Percentiles rank a stretch among this genome's conserved stretches.
phyloP scores from a whole-genome alignment of 495 filamentous ascomycete genomes.

The Aspergillus bridgeri region DNA sequence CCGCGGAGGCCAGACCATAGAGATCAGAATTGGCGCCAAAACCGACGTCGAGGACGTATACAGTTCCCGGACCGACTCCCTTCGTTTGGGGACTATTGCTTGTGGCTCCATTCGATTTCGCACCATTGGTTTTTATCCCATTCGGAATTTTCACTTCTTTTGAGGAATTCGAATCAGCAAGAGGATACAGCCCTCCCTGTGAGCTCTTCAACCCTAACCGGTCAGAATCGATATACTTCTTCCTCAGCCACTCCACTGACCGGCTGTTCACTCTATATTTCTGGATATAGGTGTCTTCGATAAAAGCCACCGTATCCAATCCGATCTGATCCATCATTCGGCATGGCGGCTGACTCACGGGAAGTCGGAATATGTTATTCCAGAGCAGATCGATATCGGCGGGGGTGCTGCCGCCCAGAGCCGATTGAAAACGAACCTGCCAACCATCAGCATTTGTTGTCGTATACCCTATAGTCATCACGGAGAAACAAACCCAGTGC shows the following conservation, averaged over 20 bases:
- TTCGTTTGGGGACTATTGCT: not conserved
- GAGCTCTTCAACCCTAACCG: slow-evolving; percentile 29
- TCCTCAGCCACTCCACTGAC: slow-evolving; percentile 32
- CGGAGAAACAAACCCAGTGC: slow-evolving; percentile 38
- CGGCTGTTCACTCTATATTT: slow-evolving; percentile 24
- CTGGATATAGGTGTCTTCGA: slow-evolving; percentile 42
- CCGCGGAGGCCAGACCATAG: slow-evolving; percentile 17
- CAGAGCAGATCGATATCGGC: slow-evolving; percentile 45
- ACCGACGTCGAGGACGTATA: slow-evolving; percentile 31
- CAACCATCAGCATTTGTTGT: not conserved
- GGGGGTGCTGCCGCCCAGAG: slow-evolving; percentile 50
- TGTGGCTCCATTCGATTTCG: not conserved
- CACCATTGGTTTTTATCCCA: not conserved
- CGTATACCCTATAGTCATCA: no score
- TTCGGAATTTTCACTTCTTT: not conserved
- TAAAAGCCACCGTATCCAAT: slow-evolving; percentile 33
- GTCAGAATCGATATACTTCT: slow-evolving; percentile 32
- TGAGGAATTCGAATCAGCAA: slow-evolving; percentile 2
- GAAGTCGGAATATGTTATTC: slow-evolving; percentile 29
- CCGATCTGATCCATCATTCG: slow-evolving; percentile 33
- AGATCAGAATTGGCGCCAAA: slow-evolving; percentile 26
- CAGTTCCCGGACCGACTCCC: slow-evolving; percentile 4
- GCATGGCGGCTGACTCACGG: slow-evolving; percentile 22
- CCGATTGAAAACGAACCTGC: slow-evolving; percentile 53
- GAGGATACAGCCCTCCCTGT: slow-evolving; percentile 35